Evolutionary conservation across 306 rosid species (phyloP), one percentile per base, ranked within the genome.

Genomic region (Rubus parviflorus): DNA sequence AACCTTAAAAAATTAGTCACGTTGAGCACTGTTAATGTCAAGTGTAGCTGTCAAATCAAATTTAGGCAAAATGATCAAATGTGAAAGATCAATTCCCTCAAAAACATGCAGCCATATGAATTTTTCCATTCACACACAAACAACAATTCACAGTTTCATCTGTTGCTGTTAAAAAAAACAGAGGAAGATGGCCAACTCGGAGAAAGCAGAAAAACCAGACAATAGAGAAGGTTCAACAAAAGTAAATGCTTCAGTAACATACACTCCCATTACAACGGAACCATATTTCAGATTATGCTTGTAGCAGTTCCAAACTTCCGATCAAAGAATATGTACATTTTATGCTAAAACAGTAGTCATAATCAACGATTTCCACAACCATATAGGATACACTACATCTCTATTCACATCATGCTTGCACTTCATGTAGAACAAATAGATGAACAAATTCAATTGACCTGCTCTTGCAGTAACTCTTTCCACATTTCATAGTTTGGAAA

Each of bases 401-500:
- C n/a, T n/a, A n/a, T n/a, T n/a, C n/a, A n/a, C n/a, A n/a, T n/a
- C n/a, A n/a, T n/a, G n/a, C n/a, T n/a, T n/a, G n/a, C n/a, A n/a
- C n/a, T n/a, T n/a, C n/a, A n/a, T n/a, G n/a, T n/a, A n/a, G n/a
- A n/a, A n/a, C n/a, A n/a, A n/a, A n/a, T 61, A 61, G 10, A 22
- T 9, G 41, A 61, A 30, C 13, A 63, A 17, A 41, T 15, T 14
- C 43, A 71, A 10, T 19, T 43, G 74, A 49, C 46, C 61, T 35
- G 63, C 17, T 72, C 2, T 53, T 53, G 40, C 22, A 22, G 56
- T n/a, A 40, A 8, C 15, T 19, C 35, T 37, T 71, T 56, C 43
- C 68, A 15, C 13, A 0, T 2, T 10, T 57, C 86, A 90, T 47
- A 90, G 82, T 61, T 82, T 87, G 85, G 91, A 86, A 41, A 94